A percentile compares a stretch with the other conserved stretches of the same genome.
These are phyloP conservation scores for Fusarium sarcochroum DNA, from an alignment of 2,329 filamentous ascomycete genomes.

Conservation along the genomic window DNA sequence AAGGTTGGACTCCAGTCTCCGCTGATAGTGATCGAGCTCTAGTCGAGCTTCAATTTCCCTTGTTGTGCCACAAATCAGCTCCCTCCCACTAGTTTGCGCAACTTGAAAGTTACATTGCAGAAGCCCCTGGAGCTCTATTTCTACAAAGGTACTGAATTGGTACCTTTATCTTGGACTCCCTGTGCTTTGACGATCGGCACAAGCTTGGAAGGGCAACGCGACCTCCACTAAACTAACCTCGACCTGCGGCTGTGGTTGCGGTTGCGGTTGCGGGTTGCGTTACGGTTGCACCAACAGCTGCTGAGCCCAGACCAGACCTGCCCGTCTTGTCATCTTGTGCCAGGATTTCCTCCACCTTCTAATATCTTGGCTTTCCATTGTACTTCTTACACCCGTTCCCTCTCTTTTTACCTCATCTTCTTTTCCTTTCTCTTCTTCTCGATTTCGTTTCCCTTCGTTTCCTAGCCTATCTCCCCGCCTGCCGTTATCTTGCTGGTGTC, in stretches of 20 bases:
- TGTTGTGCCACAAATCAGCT: conserved; percentile 42
- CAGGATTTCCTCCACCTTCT: conserved; percentile 40
- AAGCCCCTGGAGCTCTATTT: background rate
- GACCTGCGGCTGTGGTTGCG: conserved; percentile 11
- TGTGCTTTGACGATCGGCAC: conserved; percentile 31
- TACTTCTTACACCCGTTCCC: background rate
- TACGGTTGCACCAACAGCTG: conserved; percentile 26
- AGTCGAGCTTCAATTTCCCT: conserved; percentile 38
- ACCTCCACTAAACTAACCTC: conserved; percentile 2
- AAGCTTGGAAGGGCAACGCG: conserved; percentile 34
- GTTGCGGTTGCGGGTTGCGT: conserved; percentile 3
- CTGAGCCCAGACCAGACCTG: conserved; percentile 13
- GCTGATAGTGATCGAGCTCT: conserved; percentile 27
- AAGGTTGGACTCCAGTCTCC: conserved; percentile 1
- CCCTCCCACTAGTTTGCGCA: conserved; percentile 28
- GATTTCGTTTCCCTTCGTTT: conserved; percentile 21
- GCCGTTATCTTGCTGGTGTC: conserved; percentile 27
- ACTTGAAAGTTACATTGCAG: conserved; percentile 16
- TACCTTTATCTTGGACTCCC: conserved; percentile 23
- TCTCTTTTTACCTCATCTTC: conserved; percentile 33
- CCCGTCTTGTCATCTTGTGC: conserved; percentile 33
- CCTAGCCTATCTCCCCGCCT: conserved; percentile 24
- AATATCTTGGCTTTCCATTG: conserved; percentile 24
- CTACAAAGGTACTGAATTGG: conserved; percentile 7
- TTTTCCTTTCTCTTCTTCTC: conserved; percentile 37